Base-by-base conservation (phyloP, 176 grass and related monocot species). In the Avena eriantha region DNA sequence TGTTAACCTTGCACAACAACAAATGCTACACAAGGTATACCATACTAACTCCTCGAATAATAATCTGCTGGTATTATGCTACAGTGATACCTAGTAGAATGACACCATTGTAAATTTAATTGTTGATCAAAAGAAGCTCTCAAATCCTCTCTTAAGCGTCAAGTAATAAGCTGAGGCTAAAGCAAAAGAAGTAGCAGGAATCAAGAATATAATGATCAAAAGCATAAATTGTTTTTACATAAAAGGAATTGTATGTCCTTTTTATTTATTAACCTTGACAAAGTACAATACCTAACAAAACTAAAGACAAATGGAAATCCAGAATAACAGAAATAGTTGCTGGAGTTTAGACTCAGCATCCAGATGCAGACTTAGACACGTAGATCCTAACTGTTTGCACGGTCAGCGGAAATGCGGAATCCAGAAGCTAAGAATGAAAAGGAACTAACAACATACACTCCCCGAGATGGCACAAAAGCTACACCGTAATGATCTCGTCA, bases 91-190 rank as follows among this genome's bases (percentile, higher is more conserved):
- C 64, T 54, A 69, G 29, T 3, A 54, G 9, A 36, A 1, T 43
- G 39, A 68, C 24, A 35, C 61, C 46, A 50, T 11, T 4, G 31
- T 49, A 35, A 81, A 69, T 21, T 53, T 5, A 68, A 82, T 39
- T 39, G 24, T 69, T 36, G 10, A 70, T 71, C 21, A 82, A 71
- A 82, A 64, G 35, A 36, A 80, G 24, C 13, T 35, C 43, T 22
- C 21, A 73, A 80, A 63, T 41, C 2, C 15, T 48, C 53, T 46
- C 15, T 41, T 73, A 74, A 10, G 66, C 49, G 5, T 84, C 65
- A 55, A 57, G 18, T 47, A 82, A 84, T 89, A 69, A 43, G 84
- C 31, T 41, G 39, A 64, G 77, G 39, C 24, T 55, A 56, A 41
- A 54, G 7, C 47, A 55, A 15, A 49, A 55, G 22, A 35, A 68